These are phyloP conservation scores for Dicorynia guianensis DNA, from an alignment of 306 rosid species.

Conservation along the genomic window DNA sequence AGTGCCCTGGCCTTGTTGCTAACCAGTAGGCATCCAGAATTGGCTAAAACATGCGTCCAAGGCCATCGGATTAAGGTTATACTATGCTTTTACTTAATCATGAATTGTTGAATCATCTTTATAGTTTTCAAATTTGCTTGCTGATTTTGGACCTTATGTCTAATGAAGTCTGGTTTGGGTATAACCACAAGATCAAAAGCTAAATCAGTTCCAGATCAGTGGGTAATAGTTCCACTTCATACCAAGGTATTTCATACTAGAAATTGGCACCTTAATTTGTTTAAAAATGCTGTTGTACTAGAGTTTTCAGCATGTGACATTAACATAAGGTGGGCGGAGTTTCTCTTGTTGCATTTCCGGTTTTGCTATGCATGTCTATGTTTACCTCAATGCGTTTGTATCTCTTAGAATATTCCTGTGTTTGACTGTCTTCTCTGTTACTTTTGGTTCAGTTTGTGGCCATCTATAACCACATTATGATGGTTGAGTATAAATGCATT, in stretches of 20 bases:
- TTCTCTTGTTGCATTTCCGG: not conserved
- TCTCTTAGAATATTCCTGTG: not conserved
- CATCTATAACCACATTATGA: not conserved
- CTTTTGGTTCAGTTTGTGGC: not conserved
- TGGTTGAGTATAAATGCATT: not conserved
- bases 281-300: not conserved
- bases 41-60: constrained; percentile 66
- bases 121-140: constrained; percentile 25
- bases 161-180: constrained; percentile 66
- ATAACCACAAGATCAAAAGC: constrained; percentile 92
- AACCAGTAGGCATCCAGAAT: constrained; percentile 67
- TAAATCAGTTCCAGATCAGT: constrained; percentile 87
- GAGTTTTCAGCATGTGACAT: constrained; percentile 4
- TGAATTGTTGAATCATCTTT: not conserved
- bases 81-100: not conserved
- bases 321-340: constrained; percentile 9
- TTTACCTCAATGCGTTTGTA: constrained; percentile 6
- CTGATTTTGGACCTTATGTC: constrained; percentile 39
- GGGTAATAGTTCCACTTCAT: constrained; percentile 86
- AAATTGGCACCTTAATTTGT: constrained; percentile 8
- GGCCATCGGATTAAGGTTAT: constrained; percentile 79
- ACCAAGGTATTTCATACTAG: constrained; percentile 62
- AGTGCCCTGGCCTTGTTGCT: constrained; percentile 87
- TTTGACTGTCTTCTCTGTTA: constrained; percentile 4
- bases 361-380: not conserved